Conservation (phyloP, 192 early-diverging fungal species). For the Coemansia sp. region DNA sequence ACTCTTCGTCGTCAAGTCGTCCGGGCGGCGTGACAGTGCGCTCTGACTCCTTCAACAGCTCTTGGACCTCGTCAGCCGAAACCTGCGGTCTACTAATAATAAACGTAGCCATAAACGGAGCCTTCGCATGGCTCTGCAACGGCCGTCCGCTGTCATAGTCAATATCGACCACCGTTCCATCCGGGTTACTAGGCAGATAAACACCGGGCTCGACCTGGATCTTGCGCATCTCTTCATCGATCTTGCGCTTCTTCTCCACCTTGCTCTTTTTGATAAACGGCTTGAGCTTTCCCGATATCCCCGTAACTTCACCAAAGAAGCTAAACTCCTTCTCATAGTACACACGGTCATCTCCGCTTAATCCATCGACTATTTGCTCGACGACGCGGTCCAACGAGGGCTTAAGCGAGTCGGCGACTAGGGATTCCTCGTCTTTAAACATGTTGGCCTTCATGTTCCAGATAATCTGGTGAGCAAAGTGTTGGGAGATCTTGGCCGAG, state of each 20-base stretch:
- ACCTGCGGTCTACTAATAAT: slow-evolving; percentile 69
- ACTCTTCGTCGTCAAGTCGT: background rate
- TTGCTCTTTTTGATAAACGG: slow-evolving; percentile 89
- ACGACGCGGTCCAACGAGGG: slow-evolving; percentile 89
- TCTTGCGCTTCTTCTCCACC: slow-evolving; percentile 96
- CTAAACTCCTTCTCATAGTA: slow-evolving; percentile 97
- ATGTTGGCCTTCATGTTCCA: slow-evolving; percentile 99
- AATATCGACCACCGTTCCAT: slow-evolving; percentile 93
- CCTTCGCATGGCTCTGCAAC: slow-evolving; percentile 97
- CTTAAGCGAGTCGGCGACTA: slow-evolving; percentile 81
- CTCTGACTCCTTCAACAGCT: slow-evolving; percentile 47
- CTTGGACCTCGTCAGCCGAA: slow-evolving; percentile 64
- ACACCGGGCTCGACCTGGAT: slow-evolving; percentile 96
- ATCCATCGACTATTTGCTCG: slow-evolving; percentile 69
- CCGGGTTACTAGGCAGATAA: slow-evolving; percentile 97
- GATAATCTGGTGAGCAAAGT: slow-evolving; percentile 99
- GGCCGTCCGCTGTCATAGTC: slow-evolving; percentile 93
- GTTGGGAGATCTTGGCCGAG: slow-evolving; percentile 91
- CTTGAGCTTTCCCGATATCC: slow-evolving; percentile 97
- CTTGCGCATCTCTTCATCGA: slow-evolving; percentile 96
- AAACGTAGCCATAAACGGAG: slow-evolving; percentile 99
- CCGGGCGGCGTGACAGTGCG: slow-evolving; percentile 41
- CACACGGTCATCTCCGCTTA: slow-evolving; percentile 85
- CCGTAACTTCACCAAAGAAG: slow-evolving; percentile 95
- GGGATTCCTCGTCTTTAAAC: slow-evolving; percentile 70